Conservation (phyloP, 2,329 filamentous ascomycete genomes). For the Calycina herbarum region DNA sequence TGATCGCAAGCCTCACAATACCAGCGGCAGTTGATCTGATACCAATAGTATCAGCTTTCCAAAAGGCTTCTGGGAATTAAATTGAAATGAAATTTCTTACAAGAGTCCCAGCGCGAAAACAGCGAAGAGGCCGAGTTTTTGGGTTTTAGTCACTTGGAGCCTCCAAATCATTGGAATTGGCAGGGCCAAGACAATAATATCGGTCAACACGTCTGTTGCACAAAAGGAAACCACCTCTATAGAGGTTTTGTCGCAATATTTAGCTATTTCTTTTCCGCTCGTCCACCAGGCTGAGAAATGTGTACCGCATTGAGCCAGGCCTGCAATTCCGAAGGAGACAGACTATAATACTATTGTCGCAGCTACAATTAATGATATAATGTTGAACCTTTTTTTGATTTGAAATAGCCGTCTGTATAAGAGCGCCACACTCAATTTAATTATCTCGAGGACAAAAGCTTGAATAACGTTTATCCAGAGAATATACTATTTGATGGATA, state of each 20-base stretch:
- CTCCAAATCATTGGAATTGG: conserved; percentile 6
- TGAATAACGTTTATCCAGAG: background rate
- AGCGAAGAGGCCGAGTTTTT: background rate
- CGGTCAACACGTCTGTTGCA: background rate
- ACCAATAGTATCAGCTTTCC: background rate
- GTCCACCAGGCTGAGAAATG: background rate
- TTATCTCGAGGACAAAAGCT: background rate
- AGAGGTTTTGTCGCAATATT: background rate
- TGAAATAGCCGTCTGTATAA: conserved; percentile 4
- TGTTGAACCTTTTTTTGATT: background rate
- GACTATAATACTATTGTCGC: background rate
- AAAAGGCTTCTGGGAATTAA: background rate
- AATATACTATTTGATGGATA: background rate
- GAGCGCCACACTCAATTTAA: conserved; percentile 3
- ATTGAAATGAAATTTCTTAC: background rate
- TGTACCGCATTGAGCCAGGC: background rate
- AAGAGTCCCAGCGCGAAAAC: background rate
- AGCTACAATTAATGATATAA: background rate
- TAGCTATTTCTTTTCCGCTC: background rate
- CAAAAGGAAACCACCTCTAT: background rate
- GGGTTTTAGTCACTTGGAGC: background rate
- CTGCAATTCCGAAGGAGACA: background rate
- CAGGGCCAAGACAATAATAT: background rate
- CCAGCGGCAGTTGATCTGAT: background rate
- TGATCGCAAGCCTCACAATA: background rate